These are phyloP conservation scores for Leccinum subtestaceum DNA, from an alignment of 768 basidiomycete genomes.

Conservation along the genomic window DNA sequence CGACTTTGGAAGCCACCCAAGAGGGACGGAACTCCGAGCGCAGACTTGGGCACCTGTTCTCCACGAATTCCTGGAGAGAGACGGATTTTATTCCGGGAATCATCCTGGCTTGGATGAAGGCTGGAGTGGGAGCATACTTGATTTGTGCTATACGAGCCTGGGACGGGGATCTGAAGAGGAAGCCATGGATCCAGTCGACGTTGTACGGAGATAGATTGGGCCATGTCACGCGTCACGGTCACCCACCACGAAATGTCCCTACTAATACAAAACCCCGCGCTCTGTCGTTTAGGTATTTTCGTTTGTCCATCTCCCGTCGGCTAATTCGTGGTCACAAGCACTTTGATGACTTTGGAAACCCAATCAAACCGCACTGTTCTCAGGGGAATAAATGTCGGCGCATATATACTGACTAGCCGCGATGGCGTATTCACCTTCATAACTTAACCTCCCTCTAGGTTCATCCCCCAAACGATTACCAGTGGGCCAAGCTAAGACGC, in stretches of 20 bases:
- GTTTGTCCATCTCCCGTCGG: constrained; percentile 7
- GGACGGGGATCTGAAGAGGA: constrained; percentile 14
- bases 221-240: constrained; percentile 23
- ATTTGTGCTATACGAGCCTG: constrained; percentile 19
- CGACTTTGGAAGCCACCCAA: constrained; percentile 36
- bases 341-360: constrained; percentile 44
- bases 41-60: constrained; percentile 30
- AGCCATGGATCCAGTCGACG: constrained; percentile 16
- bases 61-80: constrained; percentile 31
- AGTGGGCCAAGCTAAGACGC: constrained; percentile 35
- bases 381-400: constrained; percentile 52
- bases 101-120: constrained; percentile 18
- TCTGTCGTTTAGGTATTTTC: constrained; percentile 44
- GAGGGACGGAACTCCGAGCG: constrained; percentile 27
- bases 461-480: constrained; percentile 47
- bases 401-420: constrained; percentile 18
- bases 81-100: constrained; percentile 10
- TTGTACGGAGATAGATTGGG: neutral
- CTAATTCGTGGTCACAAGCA: constrained; percentile 37
- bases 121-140: constrained; percentile 19
- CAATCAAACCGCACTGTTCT: constrained; percentile 42
- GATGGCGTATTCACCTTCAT: constrained; percentile 4
- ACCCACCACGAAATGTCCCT: constrained; percentile 27
- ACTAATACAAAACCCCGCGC: constrained; percentile 45
- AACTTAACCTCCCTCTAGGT: constrained; percentile 31